Conservation (phyloP, 768 basidiomycete genomes). For the Leucosporidium creatinivorum region DNA sequence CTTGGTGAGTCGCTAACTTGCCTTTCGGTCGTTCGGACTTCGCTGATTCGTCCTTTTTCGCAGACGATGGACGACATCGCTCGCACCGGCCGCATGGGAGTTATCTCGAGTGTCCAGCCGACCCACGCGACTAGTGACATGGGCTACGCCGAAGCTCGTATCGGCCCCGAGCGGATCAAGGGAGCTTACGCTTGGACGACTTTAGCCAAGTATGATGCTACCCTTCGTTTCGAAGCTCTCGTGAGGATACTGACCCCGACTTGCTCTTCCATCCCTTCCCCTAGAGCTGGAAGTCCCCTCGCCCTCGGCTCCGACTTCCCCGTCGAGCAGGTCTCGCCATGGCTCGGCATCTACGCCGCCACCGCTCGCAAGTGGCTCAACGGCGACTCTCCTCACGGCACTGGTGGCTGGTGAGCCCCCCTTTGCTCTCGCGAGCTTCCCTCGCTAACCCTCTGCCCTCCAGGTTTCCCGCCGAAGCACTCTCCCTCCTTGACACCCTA, state of each 20-base stretch:
- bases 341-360: constrained; percentile 84
- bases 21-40: background rate
- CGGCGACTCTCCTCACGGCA: constrained; percentile 73
- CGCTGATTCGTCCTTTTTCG: background rate
- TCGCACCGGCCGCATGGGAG: constrained; percentile 64
- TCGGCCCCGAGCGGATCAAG: constrained; percentile 72
- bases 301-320: constrained; percentile 92
- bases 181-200: constrained; percentile 86
- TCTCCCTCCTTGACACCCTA: constrained; percentile 73
- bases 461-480: constrained; percentile 68
- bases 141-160: constrained; percentile 77
- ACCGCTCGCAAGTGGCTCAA: constrained; percentile 61
- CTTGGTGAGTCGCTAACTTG: constrained; percentile 42
- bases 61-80: constrained; percentile 56
- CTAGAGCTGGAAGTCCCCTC: constrained; percentile 47
- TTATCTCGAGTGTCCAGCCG: constrained; percentile 86
- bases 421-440: background rate
- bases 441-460: background rate
- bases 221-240: background rate
- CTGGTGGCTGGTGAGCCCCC: constrained; percentile 63
- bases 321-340: constrained; percentile 79
- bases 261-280: background rate
- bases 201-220: constrained; percentile 54
- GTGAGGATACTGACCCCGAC: background rate
- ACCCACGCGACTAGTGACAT: constrained; percentile 85